Evolutionary conservation across 2,329 filamentous ascomycete genomes (phyloP), one percentile per base, ranked within the genome.

Genomic region (Karstenula rhodostoma): DNA sequence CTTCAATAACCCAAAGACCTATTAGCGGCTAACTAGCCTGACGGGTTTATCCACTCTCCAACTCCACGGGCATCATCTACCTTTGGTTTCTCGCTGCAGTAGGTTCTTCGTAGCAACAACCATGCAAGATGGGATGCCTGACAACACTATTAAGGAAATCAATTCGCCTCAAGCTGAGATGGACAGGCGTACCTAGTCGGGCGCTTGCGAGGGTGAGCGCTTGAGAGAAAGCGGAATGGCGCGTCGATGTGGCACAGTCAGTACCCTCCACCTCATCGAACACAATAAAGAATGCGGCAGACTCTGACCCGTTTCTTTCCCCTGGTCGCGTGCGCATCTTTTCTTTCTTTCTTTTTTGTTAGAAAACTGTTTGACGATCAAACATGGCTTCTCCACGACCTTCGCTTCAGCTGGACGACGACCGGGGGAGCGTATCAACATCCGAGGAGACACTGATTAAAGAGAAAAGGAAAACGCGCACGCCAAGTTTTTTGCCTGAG

Each of bases 321-420:
- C 7, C n/a, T 22, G 40, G n/a, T 43, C 40, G 40, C 40, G n/a
- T 19, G 40, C n/a, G 7, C 40, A 43, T n/a, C n/a, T n/a, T n/a
- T n/a, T n/a, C n/a, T n/a, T n/a, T n/a, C n/a, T 40, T 40, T 40
- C 17, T 17, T n/a, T 40, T 40, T 19, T 37, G n/a, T n/a, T n/a
- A 37, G 37, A 17, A 17, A 37, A 4, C 17, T 40, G 6, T 17
- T 40, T 37, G 29, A 25, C 19, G 12, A 25, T 32, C 10, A 7
- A 40, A 4, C 33, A 51, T 51, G 49, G 49, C 33, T 3, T 40
- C 33, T 27, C 49, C 32, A 27, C 49, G 49, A 33, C 22, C 49
- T 22, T 51, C 49, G 19, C 19, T 51, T 2, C 9, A 51, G 9
- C 4, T 40, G 33, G 32, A 23, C 1, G 49, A 51, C 3, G 22